Evolutionary conservation across 129 eudicot species (phyloP).

Genomic region (Artemisia argyi): DNA sequence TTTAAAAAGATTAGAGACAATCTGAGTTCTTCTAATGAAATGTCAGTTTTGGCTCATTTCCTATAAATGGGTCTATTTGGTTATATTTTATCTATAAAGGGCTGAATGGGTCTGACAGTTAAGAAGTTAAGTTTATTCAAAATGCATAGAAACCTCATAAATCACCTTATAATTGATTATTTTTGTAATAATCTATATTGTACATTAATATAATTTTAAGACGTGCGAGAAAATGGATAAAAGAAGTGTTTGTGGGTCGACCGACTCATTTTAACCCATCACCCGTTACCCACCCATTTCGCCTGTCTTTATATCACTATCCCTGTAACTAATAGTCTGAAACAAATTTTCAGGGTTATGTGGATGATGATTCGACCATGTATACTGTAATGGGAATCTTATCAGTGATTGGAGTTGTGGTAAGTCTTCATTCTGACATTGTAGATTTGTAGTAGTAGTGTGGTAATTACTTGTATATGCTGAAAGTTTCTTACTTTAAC

Average conservation of each 20-base stretch:
- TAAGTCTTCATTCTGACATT: slow-evolving; percentile 32
- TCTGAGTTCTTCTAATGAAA: not conserved
- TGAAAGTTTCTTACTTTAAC: slow-evolving; percentile 18
- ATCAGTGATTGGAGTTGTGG: slow-evolving; percentile 89
- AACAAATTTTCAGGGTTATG: slow-evolving; percentile 53
- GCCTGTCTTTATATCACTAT: not conserved
- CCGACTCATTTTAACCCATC: not conserved
- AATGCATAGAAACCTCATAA: no score
- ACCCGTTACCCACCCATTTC: not conserved
- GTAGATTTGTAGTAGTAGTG: not conserved
- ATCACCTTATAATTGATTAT: no score
- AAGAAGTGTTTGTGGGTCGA: not conserved
- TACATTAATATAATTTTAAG: not conserved
- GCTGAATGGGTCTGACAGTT: no score
- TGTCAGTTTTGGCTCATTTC: no score
- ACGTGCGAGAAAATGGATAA: not conserved
- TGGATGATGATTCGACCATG: slow-evolving; percentile 46
- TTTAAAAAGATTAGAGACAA: not conserved
- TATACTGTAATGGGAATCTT: slow-evolving; percentile 55
- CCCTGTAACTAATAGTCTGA: slow-evolving; percentile 10
- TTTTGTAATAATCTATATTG: not conserved
- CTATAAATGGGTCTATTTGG: no score
- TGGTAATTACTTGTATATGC: not conserved
- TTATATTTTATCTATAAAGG: no score
- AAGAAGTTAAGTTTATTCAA: no score